A percentile compares a stretch with the other conserved stretches of the same genome.
These are phyloP conservation scores for Ascochyta clinopodiicola DNA, from an alignment of 2,329 filamentous ascomycete species.

Conservation along the genomic window DNA sequence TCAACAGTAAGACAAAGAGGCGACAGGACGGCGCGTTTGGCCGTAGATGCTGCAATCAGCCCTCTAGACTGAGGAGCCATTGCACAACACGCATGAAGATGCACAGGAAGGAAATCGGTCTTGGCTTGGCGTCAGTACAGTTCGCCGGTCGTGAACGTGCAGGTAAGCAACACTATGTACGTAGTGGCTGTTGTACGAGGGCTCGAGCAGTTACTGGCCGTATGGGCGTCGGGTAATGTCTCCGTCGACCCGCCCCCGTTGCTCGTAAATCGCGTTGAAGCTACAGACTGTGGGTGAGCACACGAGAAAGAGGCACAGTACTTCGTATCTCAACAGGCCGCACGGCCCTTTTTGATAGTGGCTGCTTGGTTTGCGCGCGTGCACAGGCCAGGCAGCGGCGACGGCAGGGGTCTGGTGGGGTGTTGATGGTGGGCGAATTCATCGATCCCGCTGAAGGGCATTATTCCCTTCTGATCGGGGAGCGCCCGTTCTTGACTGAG, in stretches of 20 bases:
- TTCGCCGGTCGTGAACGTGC: conserved; percentile 8
- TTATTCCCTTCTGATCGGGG: conserved; percentile 29
- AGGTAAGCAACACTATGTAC: not conserved
- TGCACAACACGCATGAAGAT: conserved; percentile 1
- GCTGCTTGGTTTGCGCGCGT: conserved; percentile 1
- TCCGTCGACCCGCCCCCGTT: not conserved
- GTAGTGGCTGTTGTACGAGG: not conserved
- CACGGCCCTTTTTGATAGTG: conserved; percentile 13
- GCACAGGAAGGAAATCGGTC: conserved; percentile 6
- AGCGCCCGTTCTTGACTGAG: conserved; percentile 16
- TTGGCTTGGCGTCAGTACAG: conserved; percentile 10
- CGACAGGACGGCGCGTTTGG: conserved; percentile 12
- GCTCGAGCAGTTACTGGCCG: not conserved
- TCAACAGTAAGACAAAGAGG: conserved; percentile 11
- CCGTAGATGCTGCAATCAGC: conserved; percentile 16
- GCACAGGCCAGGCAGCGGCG: conserved; percentile 8
- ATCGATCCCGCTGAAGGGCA: conserved; percentile 30
- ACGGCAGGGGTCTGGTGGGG: conserved; percentile 18
- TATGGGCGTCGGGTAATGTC: not conserved
- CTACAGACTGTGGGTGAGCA: not conserved
- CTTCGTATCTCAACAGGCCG: not conserved
- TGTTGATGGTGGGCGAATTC: conserved; percentile 25
- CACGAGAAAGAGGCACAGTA: conserved; percentile 3
- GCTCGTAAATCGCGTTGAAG: not conserved
- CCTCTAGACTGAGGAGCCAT: conserved; percentile 4